Conservation (phyloP, 345 rosid genomes). For the Populus tremula region DNA sequence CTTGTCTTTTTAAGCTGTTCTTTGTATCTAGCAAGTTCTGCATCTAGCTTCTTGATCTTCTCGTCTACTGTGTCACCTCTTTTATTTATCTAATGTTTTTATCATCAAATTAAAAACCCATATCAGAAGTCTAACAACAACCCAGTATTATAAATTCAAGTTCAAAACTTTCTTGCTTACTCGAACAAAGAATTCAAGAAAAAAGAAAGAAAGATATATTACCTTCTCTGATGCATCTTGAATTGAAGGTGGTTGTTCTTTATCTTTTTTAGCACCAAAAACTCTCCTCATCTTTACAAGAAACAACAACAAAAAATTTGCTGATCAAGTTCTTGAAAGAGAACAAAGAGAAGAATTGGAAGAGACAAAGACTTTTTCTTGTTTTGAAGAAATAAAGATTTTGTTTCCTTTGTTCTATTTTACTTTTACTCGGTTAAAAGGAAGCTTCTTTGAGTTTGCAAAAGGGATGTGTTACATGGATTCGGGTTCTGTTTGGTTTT, state of each 20-base stretch:
- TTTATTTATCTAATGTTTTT: constrained; percentile 53
- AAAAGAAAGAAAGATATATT: not conserved
- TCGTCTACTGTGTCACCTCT: constrained; percentile 92
- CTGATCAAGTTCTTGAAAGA: not conserved
- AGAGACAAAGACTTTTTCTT: not conserved
- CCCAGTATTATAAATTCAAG: not conserved
- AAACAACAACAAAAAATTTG: not conserved
- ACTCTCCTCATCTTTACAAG: constrained; percentile 67
- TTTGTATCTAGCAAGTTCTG: constrained; percentile 65
- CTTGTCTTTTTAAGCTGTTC: constrained; percentile 86
- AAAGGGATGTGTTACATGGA: not conserved
- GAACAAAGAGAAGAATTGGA: not conserved
- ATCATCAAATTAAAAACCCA: not conserved
- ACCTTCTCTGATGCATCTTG: constrained; percentile 89
- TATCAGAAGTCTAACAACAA: not conserved
- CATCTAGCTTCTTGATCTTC: constrained; percentile 73
- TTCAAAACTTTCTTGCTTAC: not conserved
- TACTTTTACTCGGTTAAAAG: no score
- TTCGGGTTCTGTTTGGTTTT: not conserved
- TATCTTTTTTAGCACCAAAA: constrained; percentile 83
- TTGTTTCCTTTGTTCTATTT: not conserved
- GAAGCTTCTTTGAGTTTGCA: not conserved
- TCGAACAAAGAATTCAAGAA: not conserved
- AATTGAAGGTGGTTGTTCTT: constrained; percentile 87
- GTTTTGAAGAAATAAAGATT: not conserved